Evolutionary conservation across 2,329 filamentous ascomycete species (phyloP).

Genomic region (Sclerotinia subarctica): DNA sequence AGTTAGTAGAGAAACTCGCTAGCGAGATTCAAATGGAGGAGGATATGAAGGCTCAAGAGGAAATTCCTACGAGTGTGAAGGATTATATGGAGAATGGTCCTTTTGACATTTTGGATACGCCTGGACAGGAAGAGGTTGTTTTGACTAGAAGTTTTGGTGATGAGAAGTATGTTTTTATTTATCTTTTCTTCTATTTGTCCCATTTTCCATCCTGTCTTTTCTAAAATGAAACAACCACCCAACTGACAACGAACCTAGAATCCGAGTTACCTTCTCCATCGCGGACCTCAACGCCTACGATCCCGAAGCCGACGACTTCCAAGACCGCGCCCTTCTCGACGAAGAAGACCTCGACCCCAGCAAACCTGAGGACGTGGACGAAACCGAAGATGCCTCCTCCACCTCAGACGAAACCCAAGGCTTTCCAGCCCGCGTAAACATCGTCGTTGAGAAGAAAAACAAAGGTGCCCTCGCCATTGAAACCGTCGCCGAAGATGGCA

Average conservation of each 20-base stretch:
- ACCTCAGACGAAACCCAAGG: conserved; percentile 50
- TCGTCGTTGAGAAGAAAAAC: conserved; percentile 83
- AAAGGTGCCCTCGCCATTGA: conserved; percentile 86
- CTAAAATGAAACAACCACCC: neutral
- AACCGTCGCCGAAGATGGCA: conserved; percentile 79
- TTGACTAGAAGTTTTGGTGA: conserved; percentile 80
- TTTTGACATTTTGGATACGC: conserved; percentile 77
- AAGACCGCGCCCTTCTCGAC: conserved; percentile 54
- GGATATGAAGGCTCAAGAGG: conserved; percentile 68
- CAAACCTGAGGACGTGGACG: conserved; percentile 53
- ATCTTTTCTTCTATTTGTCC: neutral
- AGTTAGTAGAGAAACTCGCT: conserved; percentile 82
- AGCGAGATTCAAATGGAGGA: conserved; percentile 81
- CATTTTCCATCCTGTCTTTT: conserved; percentile 29
- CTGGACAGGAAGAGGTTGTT: conserved; percentile 83
- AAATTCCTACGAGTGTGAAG: conserved; percentile 73
- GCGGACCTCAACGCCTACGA: conserved; percentile 71
- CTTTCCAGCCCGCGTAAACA: conserved; percentile 78
- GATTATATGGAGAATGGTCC: conserved; percentile 84
- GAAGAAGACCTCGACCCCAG: conserved; percentile 45
- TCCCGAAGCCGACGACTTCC: conserved; percentile 53
- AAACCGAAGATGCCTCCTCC: conserved; percentile 51
- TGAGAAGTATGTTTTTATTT: conserved; percentile 66
- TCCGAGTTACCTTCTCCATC: conserved; percentile 80
- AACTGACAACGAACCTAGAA: conserved; percentile 45